Evolutionary conservation across 805 yeast species (phyloP), one percentile per base, ranked within the genome.

Genomic region (Ogataea kodamae): DNA sequence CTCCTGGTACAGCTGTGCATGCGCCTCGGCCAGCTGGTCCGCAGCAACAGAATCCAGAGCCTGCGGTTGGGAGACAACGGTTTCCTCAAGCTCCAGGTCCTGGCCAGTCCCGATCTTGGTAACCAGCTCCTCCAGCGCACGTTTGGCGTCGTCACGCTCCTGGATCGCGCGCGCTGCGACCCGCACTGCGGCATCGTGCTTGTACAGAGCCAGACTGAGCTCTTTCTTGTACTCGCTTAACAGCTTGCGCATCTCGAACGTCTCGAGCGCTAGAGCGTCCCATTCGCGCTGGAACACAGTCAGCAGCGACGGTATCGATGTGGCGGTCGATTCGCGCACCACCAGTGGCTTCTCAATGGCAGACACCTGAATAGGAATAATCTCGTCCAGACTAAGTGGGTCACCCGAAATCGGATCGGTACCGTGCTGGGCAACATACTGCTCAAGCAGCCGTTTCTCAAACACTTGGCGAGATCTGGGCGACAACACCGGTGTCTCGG

Each of bases 151-250:
- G 42, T 86, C 94, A 24, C 88, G 64, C 48, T 89, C 96, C 35
- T 69, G 68, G n/a, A 81, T 64, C 2, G 86, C 76, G 20, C 70
- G 68, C 0, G 94, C 78, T 1, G 90, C 94, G 1, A 89, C 96
- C 36, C 89, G 65, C 3, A 83, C 78, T 2, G 96, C 95, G 1
- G 97, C 96, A 55, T 89, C 97, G 43, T 84, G 84, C 50, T 80
- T 81, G 50, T 87, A 89, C 24, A 88, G 61, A 0, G 95, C 80
- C 2, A 81, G 63, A 18, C 92, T 79, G 30, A 89, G 63, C 49
- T 87, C 90, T 46, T 82, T 76, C 39, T 81, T 72, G 1, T 88
- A 69, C 15, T 66, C 64, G 32, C 68, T 72, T 22, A 88, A 65
- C 46, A 82, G 87, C 53, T 84, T 82, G 40, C 92, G 69, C 42